phyloP scores from a whole-genome alignment of 1,284 basidiomycete genomes.

The Trametes pubescens region DNA sequence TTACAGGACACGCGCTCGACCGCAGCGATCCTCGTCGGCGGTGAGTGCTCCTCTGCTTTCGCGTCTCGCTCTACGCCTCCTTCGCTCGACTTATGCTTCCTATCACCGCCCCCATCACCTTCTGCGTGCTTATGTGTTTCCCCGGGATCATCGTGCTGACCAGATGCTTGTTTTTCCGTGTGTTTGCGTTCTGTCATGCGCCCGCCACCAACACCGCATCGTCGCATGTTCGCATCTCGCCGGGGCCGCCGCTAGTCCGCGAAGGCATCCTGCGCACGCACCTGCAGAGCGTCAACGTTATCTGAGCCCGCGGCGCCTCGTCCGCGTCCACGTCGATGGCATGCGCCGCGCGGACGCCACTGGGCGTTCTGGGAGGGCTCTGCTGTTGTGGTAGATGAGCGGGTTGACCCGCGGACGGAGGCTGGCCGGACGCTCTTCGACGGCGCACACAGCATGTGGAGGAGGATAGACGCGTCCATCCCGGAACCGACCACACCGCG shows the following conservation, averaged over 20 bases:
- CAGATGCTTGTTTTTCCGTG: neutral
- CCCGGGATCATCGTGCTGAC: neutral
- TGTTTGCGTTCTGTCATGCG: neutral
- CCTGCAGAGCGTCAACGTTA: conserved; percentile 45
- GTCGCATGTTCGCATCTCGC: neutral
- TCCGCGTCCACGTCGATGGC: neutral
- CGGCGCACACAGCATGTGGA: neutral
- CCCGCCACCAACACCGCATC: neutral
- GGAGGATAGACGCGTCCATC: neutral
- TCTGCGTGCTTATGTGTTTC: neutral
- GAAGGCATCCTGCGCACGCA: conserved; percentile 46
- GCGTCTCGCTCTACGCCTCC: conserved; percentile 1
- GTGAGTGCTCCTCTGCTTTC: conserved; percentile 23
- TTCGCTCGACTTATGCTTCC: neutral
- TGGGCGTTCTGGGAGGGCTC: neutral
- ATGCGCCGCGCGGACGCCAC: neutral
- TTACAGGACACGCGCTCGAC: conserved; percentile 44
- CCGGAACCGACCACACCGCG: no score
- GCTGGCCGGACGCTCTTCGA: neutral
- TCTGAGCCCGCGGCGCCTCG: conserved; percentile 30
- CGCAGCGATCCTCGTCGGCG: conserved; percentile 44
- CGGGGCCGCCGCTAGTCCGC: conserved; percentile 33
- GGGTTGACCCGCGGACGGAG: neutral
- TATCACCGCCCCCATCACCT: neutral
- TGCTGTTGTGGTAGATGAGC: neutral